Evolutionary conservation across 108 stramenopile genomes (phyloP).

Genomic region (Cyclostephanos tholiformis): DNA sequence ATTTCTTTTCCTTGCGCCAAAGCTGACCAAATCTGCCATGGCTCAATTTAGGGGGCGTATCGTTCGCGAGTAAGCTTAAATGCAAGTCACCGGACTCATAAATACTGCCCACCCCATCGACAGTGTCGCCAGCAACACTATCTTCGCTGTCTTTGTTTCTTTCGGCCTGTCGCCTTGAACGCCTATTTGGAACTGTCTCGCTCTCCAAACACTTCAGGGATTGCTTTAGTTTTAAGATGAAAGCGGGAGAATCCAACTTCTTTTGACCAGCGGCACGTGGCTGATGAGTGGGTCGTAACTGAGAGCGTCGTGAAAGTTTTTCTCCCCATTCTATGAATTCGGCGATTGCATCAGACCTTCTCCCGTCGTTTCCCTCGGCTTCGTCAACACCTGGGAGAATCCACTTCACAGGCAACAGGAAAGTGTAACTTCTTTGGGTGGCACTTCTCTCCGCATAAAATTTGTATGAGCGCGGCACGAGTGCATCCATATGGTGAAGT

Average conservation of each 20-base stretch:
- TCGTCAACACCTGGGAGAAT: conserved; percentile 43
- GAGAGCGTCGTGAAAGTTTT: background rate
- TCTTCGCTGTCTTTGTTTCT: background rate
- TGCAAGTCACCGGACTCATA: background rate
- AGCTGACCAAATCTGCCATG: conserved; percentile 70
- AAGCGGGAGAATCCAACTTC: conserved; percentile 18
- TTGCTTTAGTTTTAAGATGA: conserved; percentile 39
- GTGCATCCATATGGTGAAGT: conserved; percentile 37
- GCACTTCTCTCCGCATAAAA: conserved; percentile 72
- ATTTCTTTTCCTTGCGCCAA: conserved; percentile 50
- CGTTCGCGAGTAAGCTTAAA: conserved; percentile 11
- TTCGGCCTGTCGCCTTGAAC: conserved; percentile 22
- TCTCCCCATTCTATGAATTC: background rate
- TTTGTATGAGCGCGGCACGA: conserved; percentile 43
- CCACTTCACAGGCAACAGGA: conserved; percentile 69
- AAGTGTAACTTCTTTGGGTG: conserved; percentile 73
- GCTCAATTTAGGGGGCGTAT: conserved; percentile 34
- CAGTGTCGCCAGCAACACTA: background rate
- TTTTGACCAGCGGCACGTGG: conserved; percentile 12
- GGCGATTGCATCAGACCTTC: background rate
- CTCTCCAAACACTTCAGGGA: conserved; percentile 45
- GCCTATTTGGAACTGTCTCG: conserved; percentile 34
- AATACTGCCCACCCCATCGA: conserved; percentile 38
- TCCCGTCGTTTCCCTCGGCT: conserved; percentile 15
- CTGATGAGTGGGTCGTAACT: background rate